Base-by-base conservation (phyloP, 805 yeast species). In the Kuraishia borneana region DNA sequence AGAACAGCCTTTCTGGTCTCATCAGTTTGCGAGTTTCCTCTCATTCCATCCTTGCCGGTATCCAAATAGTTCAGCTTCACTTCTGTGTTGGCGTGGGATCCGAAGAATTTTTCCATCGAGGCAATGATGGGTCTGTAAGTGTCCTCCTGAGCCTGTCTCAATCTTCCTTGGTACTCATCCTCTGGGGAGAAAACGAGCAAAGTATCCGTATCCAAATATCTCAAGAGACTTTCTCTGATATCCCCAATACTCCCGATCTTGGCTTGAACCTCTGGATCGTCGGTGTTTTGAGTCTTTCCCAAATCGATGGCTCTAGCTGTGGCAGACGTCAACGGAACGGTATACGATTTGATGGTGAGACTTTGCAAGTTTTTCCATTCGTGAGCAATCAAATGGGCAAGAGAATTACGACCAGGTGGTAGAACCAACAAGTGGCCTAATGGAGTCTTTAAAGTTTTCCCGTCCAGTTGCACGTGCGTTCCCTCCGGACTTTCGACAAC, bases 161-260 rank as follows among this genome's bases (percentile, higher is more conserved):
- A 64, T 28, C 61, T 64, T 7, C 97, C 97, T 43, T 83, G 88
- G 51, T 82, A 85, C 52, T 89, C 97, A 28, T 62, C 65, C 8
- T 46, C 43, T 9, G 96, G 94, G 1, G 96, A 77, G 48, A 88
- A 81, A 6, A 89, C 85, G 35, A 92, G 65, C 41, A 94, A 62
- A 2, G 97, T 87, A 55, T 92, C 99, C 0, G 98, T 92, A 53
- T 92, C 98, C 38, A 94, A 63, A 50, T 88, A 92, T 36, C 88
- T 74, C 48, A 89, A 60, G 40, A 92, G 58, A 41, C 70, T 70
- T 29, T 65, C 55, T 40, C 73, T 68, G 16, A 84, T 70, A 29
- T 69, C 71, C 4, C 65, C 70, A 29, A 73, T 58, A 39, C 64
- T 70, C 7, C 88, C 87, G 26, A 77, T 66, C 50, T 81, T 80